Evolutionary conservation across 441 rosid species (phyloP).

Genomic region (Eruca vesicaria): DNA sequence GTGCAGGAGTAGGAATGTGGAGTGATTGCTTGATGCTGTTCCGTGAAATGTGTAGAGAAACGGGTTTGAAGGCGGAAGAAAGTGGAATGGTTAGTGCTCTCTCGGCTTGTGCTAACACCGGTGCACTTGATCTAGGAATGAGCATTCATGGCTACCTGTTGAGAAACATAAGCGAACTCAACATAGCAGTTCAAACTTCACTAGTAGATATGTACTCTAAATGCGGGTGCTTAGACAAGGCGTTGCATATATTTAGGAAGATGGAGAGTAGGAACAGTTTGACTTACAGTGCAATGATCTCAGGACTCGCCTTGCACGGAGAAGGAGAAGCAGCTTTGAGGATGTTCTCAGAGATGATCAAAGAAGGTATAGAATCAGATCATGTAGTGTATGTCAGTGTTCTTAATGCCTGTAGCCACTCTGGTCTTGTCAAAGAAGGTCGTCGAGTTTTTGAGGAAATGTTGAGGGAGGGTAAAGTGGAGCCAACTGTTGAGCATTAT

Average conservation of each 20-base stretch:
- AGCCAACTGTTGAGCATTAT: slow-evolving; percentile 55
- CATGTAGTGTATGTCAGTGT: slow-evolving; percentile 55
- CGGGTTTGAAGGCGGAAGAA: slow-evolving; percentile 48
- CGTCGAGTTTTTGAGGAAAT: slow-evolving; percentile 43
- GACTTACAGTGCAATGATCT: slow-evolving; percentile 56
- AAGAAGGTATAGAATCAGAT: slow-evolving; percentile 53
- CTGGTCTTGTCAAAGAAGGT: slow-evolving; percentile 57
- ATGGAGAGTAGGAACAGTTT: slow-evolving; percentile 41
- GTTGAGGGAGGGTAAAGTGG: slow-evolving; percentile 35
- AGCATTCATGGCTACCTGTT: slow-evolving; percentile 45
- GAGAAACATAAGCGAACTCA: slow-evolving; percentile 52
- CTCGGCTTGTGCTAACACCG: slow-evolving; percentile 57
- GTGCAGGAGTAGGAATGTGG: slow-evolving; percentile 51
- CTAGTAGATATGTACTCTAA: slow-evolving; percentile 63
- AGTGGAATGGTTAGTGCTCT: slow-evolving; percentile 51
- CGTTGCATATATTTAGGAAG: slow-evolving; percentile 40
- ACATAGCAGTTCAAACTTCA: slow-evolving; percentile 55
- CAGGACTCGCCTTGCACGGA: slow-evolving; percentile 65
- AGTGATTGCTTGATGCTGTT: slow-evolving; percentile 28
- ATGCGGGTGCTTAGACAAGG: slow-evolving; percentile 53
- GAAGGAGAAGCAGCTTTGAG: slow-evolving; percentile 51
- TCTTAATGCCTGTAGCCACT: slow-evolving; percentile 62
- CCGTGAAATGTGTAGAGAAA: slow-evolving; percentile 23
- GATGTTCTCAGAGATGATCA: slow-evolving; percentile 50
- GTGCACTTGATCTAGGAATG: slow-evolving; percentile 50